phyloP scores from a whole-genome alignment of 169 alveolate genomes.

The Plasmodium vivax region DNA sequence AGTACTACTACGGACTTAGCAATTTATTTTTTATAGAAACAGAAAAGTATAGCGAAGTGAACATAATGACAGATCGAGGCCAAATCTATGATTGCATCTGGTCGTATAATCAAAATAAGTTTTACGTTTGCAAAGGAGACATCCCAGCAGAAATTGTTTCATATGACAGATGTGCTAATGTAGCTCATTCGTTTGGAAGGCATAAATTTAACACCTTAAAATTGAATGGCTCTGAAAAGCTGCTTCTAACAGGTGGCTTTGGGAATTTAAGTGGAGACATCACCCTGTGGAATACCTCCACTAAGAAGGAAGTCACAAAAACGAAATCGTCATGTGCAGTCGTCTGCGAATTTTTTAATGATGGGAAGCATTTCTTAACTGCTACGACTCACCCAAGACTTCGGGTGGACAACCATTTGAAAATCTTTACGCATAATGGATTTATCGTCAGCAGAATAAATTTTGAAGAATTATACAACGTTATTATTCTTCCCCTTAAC shows the following conservation, averaged over 20 bases:
- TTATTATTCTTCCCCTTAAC: slow-evolving; percentile 67
- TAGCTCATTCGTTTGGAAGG: slow-evolving; percentile 82
- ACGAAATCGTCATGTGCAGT: slow-evolving; percentile 84
- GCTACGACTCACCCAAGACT: slow-evolving; percentile 92
- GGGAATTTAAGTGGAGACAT: slow-evolving; percentile 94
- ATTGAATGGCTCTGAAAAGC: slow-evolving; percentile 83
- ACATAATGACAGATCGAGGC: slow-evolving; percentile 71
- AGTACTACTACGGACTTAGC: slow-evolving; percentile 82
- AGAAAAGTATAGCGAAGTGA: slow-evolving; percentile 22
- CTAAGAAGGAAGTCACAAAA: slow-evolving; percentile 79
- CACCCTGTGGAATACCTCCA: slow-evolving; percentile 90
- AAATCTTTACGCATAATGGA: slow-evolving; percentile 84
- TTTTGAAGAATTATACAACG: slow-evolving; percentile 81
- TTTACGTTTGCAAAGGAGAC: slow-evolving; percentile 81
- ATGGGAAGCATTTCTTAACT: slow-evolving; percentile 87
- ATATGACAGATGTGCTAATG: slow-evolving; percentile 79
- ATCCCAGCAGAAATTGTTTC: slow-evolving; percentile 79
- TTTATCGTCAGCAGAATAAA: slow-evolving; percentile 77
- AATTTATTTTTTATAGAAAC: slow-evolving; percentile 78
- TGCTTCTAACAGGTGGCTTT: slow-evolving; percentile 91
- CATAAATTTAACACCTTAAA: slow-evolving; percentile 87
- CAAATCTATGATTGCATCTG: slow-evolving; percentile 83
- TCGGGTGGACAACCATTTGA: slow-evolving; percentile 91
- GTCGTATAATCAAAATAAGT: slow-evolving; percentile 80
- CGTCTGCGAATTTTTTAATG: slow-evolving; percentile 84